Evolutionary conservation across 1,139 yeast species (phyloP).

Genomic region (Diutina pseudorugosa): DNA sequence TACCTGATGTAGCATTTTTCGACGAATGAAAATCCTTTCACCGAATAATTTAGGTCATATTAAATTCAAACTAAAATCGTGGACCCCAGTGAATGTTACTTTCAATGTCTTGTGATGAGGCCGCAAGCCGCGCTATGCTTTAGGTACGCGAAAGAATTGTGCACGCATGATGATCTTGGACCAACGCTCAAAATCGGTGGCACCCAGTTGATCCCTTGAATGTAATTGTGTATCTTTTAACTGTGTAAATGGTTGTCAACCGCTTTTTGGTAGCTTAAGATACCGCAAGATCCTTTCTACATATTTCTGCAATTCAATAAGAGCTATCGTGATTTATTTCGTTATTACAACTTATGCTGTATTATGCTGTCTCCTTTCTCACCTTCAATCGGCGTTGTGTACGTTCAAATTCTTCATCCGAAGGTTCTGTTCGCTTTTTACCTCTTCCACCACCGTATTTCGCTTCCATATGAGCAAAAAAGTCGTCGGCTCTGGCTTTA

Average conservation of each 20-base stretch:
- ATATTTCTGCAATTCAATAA: too few relatives aligned
- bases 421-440: conserved; percentile 23
- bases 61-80: too few relatives aligned
- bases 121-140: background rate
- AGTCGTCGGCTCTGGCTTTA: conserved; percentile 24
- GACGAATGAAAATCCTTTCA: too few relatives aligned
- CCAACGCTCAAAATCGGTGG: background rate
- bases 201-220: too few relatives aligned
- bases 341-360: background rate
- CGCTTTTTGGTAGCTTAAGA: too few relatives aligned
- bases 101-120: background rate
- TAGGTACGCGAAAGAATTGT: background rate
- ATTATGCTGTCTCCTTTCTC: background rate
- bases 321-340: background rate
- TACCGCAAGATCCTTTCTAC: too few relatives aligned
- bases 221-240: too few relatives aligned
- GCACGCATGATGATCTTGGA: background rate
- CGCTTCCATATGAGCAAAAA: conserved; percentile 39
- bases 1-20: too few relatives aligned
- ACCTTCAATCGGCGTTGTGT: conserved; percentile 7
- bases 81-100: too few relatives aligned
- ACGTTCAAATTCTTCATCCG: conserved; percentile 30
- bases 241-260: too few relatives aligned
- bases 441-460: conserved; percentile 36
- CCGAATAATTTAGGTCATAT: too few relatives aligned